Evolutionary conservation across 768 basidiomycete genomes (phyloP).

Genomic region (Amanita molliuscula): DNA sequence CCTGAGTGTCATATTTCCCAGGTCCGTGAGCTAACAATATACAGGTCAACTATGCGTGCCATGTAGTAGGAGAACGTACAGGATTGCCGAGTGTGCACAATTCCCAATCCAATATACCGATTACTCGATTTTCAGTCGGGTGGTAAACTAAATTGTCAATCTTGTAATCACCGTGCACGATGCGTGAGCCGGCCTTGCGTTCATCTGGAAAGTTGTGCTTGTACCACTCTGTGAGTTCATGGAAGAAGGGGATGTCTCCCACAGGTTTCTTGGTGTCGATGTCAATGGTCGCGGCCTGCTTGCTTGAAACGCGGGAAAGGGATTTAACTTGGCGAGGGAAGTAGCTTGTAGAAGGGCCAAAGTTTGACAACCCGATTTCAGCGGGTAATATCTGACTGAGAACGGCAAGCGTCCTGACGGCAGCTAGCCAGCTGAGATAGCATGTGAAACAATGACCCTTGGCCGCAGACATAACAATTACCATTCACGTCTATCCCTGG

Average conservation of each 20-base stretch:
- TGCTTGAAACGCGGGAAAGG: slow-evolving; percentile 68
- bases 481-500: slow-evolving; percentile 62
- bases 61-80: slow-evolving; percentile 29
- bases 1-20: slow-evolving; percentile 83
- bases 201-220: slow-evolving; percentile 67
- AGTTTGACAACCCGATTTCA: slow-evolving; percentile 56
- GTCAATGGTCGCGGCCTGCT: slow-evolving; percentile 63
- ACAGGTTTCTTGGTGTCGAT: slow-evolving; percentile 46
- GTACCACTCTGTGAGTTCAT: slow-evolving; percentile 73
- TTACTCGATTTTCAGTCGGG: slow-evolving; percentile 81
- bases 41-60: background rate
- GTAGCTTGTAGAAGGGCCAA: slow-evolving; percentile 70
- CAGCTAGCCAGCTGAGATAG: slow-evolving; percentile 61
- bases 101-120: slow-evolving; percentile 97
- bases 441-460: background rate
- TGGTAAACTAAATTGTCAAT: slow-evolving; percentile 97
- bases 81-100: slow-evolving; percentile 91
- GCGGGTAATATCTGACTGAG: slow-evolving; percentile 56
- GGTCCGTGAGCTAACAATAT: slow-evolving; percentile 59
- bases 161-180: slow-evolving; percentile 98
- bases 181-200: slow-evolving; percentile 58
- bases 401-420: slow-evolving; percentile 58
- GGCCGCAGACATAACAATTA: slow-evolving; percentile 18
- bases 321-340: slow-evolving; percentile 93
- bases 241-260: slow-evolving; percentile 69